Conservation (phyloP, 164 flowering plant species). For the Brasenia schreberi region DNA sequence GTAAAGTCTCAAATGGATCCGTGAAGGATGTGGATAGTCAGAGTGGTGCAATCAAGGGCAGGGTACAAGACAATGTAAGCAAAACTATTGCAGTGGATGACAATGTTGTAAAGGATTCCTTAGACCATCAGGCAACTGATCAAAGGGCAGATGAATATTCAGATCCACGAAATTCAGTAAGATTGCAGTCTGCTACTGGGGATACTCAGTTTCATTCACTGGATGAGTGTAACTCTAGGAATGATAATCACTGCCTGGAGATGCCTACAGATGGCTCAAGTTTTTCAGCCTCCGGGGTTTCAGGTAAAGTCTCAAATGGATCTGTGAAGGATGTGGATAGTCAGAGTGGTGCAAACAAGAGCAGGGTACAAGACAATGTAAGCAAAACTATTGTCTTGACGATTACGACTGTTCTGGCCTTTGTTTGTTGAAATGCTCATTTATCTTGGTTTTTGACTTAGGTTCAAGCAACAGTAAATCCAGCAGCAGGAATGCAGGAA, state of each 20-base stretch:
- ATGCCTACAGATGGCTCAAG: neutral
- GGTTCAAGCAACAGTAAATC: neutral
- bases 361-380: neutral
- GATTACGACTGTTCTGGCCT: neutral
- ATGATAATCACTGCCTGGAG: neutral
- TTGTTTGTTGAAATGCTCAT: neutral
- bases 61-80: no score
- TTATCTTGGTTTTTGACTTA: neutral
- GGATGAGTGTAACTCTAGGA: neutral
- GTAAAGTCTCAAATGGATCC: neutral
- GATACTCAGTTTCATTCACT: neutral
- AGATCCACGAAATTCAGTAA: neutral
- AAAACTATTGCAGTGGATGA: no score
- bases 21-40: neutral
- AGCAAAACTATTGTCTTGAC: neutral
- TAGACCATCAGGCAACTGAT: neutral
- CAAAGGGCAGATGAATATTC: neutral
- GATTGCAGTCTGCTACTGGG: neutral
- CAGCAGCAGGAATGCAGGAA: neutral
- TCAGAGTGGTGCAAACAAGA: neutral
- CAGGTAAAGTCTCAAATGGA: neutral
- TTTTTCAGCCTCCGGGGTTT: neutral
- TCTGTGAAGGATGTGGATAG: neutral
- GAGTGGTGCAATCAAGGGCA: neutral
- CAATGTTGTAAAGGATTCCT: no score